phyloP scores from a whole-genome alignment of 139 green algal species.

The Chlamydomonas eustigma region DNA sequence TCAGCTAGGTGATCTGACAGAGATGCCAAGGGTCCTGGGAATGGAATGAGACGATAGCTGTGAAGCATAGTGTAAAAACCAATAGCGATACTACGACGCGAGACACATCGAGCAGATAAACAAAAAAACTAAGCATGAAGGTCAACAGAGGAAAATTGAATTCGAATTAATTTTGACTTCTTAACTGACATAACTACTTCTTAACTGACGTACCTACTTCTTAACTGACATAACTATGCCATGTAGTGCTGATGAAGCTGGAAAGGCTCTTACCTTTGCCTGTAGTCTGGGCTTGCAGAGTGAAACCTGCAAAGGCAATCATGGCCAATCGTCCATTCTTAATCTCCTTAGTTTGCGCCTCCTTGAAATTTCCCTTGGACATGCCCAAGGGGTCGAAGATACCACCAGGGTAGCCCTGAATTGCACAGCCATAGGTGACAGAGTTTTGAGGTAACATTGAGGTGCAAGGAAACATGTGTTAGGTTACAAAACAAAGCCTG shows the following conservation, averaged over 20 bases:
- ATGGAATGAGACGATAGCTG: neutral
- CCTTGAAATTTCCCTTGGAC: conserved; percentile 55
- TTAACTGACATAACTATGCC: too few relatives aligned
- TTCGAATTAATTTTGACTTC: too few relatives aligned
- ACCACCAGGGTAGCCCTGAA: conserved; percentile 57
- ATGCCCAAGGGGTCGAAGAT: conserved; percentile 80
- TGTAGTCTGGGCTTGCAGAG: conserved; percentile 66
- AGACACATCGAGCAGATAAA: too few relatives aligned
- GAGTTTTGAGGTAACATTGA: neutral
- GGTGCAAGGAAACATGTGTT: too few relatives aligned
- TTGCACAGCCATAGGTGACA: neutral
- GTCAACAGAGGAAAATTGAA: too few relatives aligned
- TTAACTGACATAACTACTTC: too few relatives aligned
- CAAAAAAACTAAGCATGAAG: too few relatives aligned
- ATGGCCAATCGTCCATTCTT: conserved; percentile 77
- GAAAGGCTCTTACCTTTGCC: conserved; percentile 55
- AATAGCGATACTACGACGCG: too few relatives aligned
- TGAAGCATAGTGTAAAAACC: too few relatives aligned
- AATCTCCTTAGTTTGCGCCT: conserved; percentile 79
- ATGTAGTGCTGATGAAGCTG: too few relatives aligned
- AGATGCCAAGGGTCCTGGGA: conserved; percentile 39
- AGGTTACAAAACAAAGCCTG: too few relatives aligned
- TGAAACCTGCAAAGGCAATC: conserved; percentile 48
- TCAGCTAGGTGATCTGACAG: conserved; percentile 59
- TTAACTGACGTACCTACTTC: too few relatives aligned